Evolutionary conservation across 768 basidiomycete species (phyloP).

Genomic region (Cyathus striatus): DNA sequence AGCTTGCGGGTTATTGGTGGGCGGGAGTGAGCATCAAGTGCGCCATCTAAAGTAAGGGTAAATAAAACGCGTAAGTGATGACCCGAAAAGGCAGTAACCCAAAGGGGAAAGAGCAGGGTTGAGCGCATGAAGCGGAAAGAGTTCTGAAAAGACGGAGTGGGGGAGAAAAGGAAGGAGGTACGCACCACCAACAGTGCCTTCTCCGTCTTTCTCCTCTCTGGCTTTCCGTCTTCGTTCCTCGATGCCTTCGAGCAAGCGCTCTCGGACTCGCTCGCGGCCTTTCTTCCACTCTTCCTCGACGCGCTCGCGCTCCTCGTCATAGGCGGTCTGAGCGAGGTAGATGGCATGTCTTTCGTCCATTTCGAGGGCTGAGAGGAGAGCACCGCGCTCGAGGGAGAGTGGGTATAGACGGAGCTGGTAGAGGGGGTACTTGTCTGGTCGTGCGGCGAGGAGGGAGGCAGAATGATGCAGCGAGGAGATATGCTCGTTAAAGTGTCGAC

Average conservation of each 20-base stretch:
- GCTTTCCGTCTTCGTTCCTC: slow-evolving; percentile 77
- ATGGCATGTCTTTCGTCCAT: slow-evolving; percentile 66
- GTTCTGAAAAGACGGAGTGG: no score
- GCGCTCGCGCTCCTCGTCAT: slow-evolving; percentile 70
- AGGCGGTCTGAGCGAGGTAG: slow-evolving; percentile 63
- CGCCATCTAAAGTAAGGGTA: slow-evolving; percentile 45
- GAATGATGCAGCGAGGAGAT: slow-evolving; percentile 56
- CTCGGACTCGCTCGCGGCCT: slow-evolving; percentile 70
- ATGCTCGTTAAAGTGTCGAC: slow-evolving; percentile 57
- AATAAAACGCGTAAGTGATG: slow-evolving; percentile 5
- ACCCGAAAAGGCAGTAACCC: no score
- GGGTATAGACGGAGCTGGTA: slow-evolving; percentile 75
- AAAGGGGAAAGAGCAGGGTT: no score
- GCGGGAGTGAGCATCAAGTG: slow-evolving; percentile 70
- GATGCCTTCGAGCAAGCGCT: slow-evolving; percentile 77
- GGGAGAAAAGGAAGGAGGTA: slow-evolving; percentile 10
- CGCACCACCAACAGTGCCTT: slow-evolving; percentile 69
- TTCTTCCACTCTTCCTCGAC: slow-evolving; percentile 82
- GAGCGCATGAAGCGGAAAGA: no score
- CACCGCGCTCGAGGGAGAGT: slow-evolving; percentile 70
- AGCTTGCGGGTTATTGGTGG: slow-evolving; percentile 82
- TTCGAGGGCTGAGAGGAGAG: slow-evolving; percentile 59
- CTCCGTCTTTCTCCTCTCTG: slow-evolving; percentile 85
- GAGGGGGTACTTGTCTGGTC: slow-evolving; percentile 58
- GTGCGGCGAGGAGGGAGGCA: slow-evolving; percentile 58